Evolutionary conservation across 75 land plant genomes (phyloP).

Genomic region (Pseudotsuga menziesii): DNA sequence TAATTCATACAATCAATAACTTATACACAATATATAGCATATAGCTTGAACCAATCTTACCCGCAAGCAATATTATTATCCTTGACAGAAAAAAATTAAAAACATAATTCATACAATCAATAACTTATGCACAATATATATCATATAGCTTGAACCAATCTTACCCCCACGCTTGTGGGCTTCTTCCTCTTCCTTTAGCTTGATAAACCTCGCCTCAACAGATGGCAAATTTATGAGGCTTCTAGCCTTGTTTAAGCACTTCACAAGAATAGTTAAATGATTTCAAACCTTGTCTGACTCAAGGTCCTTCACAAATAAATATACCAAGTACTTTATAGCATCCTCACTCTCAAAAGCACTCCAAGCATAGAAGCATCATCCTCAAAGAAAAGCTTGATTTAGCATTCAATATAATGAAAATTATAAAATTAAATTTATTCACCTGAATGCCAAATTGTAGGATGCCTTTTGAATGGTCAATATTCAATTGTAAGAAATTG

Average conservation of each 20-base stretch:
- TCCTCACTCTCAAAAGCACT: background rate
- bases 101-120: too few species aligned
- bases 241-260: slow-evolving; percentile 70
- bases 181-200: too few species aligned
- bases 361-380: background rate
- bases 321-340: background rate
- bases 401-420: background rate
- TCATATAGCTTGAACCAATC: too few species aligned
- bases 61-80: too few species aligned
- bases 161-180: too few species aligned
- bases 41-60: too few species aligned
- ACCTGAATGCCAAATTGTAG: slow-evolving; percentile 80
- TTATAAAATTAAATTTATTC: background rate
- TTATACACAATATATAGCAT: too few species aligned
- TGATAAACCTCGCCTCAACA: too few species aligned
- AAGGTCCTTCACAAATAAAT: slow-evolving; percentile 50
- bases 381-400: background rate
- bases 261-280: slow-evolving; percentile 71
- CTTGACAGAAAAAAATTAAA: too few species aligned
- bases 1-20: too few species aligned
- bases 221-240: slow-evolving; percentile 53
- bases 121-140: too few species aligned
- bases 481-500: slow-evolving; percentile 73
- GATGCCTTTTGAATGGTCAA: slow-evolving; percentile 74
- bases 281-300: slow-evolving; percentile 72